phyloP scores from a whole-genome alignment of 2,329 filamentous ascomycete species.

The Hypoxylon sp. region DNA sequence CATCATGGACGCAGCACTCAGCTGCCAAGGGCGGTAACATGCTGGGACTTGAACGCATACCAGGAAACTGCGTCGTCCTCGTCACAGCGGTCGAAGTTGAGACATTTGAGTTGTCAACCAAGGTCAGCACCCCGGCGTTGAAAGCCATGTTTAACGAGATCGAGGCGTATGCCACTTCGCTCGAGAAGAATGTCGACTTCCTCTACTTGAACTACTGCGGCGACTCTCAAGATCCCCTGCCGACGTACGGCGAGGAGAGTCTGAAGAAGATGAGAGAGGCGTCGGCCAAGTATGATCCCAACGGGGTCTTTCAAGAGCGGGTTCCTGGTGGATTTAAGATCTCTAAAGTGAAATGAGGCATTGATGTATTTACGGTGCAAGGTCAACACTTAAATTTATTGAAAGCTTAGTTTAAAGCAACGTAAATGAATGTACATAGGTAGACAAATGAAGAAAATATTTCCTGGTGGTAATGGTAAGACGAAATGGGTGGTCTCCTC shows the following conservation, averaged over 20 bases:
- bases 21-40: slow-evolving; percentile 31
- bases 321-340: slow-evolving; percentile 43
- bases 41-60: slow-evolving; percentile 29
- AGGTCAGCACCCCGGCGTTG: slow-evolving; percentile 8
- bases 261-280: slow-evolving; percentile 44
- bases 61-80: slow-evolving; percentile 27
- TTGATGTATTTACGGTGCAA: not conserved
- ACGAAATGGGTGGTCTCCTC: not conserved
- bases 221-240: slow-evolving; percentile 45
- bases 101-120: slow-evolving; percentile 21
- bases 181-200: slow-evolving; percentile 24
- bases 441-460: too few species aligned
- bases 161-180: slow-evolving; percentile 22
- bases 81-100: slow-evolving; percentile 23
- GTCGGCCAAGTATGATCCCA: slow-evolving; percentile 52
- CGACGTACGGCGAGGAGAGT: slow-evolving; percentile 47
- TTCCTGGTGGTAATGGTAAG: too few species aligned
- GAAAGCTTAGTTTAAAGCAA: too few species aligned
- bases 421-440: not conserved
- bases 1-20: slow-evolving; percentile 25
- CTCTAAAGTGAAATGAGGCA: slow-evolving; percentile 17
- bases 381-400: too few species aligned
- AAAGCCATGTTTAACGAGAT: slow-evolving; percentile 24
- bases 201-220: slow-evolving; percentile 46
- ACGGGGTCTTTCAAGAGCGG: slow-evolving; percentile 38